phyloP scores from a whole-genome alignment of 768 basidiomycete genomes.

The Auricularia sp. region DNA sequence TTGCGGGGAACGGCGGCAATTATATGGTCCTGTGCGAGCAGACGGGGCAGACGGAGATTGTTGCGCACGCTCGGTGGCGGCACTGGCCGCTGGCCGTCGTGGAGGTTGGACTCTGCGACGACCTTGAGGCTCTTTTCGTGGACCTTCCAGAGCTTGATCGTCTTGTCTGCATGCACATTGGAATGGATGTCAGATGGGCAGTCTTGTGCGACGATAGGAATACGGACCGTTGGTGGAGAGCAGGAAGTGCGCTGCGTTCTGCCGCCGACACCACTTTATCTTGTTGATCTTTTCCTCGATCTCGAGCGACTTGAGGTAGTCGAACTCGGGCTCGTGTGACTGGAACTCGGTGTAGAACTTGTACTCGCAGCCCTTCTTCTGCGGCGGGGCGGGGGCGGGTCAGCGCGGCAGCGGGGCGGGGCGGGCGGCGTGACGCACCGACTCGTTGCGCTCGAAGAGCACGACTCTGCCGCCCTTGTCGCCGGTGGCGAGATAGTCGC shows the following conservation, averaged over 20 bases:
- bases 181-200: background rate
- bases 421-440: conserved; percentile 40
- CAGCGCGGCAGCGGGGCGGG: background rate
- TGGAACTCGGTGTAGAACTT: conserved; percentile 99
- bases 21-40: conserved; percentile 92
- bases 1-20: conserved; percentile 97
- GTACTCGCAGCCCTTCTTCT: conserved; percentile 99
- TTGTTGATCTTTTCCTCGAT: conserved; percentile 99
- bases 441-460: conserved; percentile 95
- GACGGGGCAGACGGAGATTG: conserved; percentile 78
- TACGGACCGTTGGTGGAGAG: conserved; percentile 88
- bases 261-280: conserved; percentile 99
- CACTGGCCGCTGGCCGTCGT: conserved; percentile 62
- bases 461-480: conserved; percentile 99
- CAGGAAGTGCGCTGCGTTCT: conserved; percentile 94
- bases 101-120: conserved; percentile 92
- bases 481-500: conserved; percentile 97
- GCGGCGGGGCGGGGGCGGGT: conserved; percentile 15
- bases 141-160: conserved; percentile 99
- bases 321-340: conserved; percentile 99
- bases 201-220: background rate
- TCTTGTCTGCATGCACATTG: conserved; percentile 64
- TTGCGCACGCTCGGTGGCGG: conserved; percentile 47
- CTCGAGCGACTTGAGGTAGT: conserved; percentile 98
- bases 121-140: conserved; percentile 95